Conservation (phyloP, 768 basidiomycete species). For the Pleurotus citrinopileatus region DNA sequence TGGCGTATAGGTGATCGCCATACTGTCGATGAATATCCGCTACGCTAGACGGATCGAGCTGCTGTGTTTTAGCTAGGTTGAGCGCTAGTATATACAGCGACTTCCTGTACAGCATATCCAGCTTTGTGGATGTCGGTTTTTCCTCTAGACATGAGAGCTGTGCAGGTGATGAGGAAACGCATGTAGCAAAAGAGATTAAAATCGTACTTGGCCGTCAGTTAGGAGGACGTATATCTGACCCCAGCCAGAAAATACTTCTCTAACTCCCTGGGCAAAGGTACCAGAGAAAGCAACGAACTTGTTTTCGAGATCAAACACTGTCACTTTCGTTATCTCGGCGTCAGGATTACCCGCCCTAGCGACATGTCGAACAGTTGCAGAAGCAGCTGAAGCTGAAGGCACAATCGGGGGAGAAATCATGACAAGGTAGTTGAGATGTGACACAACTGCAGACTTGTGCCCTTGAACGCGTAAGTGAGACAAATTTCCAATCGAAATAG, state of each 20-base stretch:
- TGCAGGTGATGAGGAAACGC: neutral
- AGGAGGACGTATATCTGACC: slow-evolving; percentile 76
- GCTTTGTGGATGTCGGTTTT: slow-evolving; percentile 79
- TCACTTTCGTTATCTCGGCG: slow-evolving; percentile 72
- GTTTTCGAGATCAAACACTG: slow-evolving; percentile 89
- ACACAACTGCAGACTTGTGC: slow-evolving; percentile 73
- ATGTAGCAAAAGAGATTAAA: neutral
- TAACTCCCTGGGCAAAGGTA: slow-evolving; percentile 78
- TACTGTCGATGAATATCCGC: slow-evolving; percentile 90
- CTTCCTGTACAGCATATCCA: slow-evolving; percentile 81
- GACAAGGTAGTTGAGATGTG: slow-evolving; percentile 81
- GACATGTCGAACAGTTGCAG: slow-evolving; percentile 75
- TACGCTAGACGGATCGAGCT: slow-evolving; percentile 66
- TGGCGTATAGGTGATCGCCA: slow-evolving; percentile 87
- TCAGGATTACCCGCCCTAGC: slow-evolving; percentile 44
- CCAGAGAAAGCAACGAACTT: slow-evolving; percentile 85
- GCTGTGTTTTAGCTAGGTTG: slow-evolving; percentile 77
- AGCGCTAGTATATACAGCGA: slow-evolving; percentile 80
- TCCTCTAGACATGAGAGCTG: slow-evolving; percentile 71
- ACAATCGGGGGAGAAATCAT: slow-evolving; percentile 86
- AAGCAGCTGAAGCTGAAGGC: slow-evolving; percentile 59
- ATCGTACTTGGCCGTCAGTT: slow-evolving; percentile 70
- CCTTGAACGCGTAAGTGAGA: slow-evolving; percentile 35
- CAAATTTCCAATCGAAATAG: neutral
- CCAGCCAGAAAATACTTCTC: slow-evolving; percentile 81